These are phyloP conservation scores for Hortaea werneckii DNA, from an alignment of 2,329 filamentous ascomycete species.

Conservation along the genomic window DNA sequence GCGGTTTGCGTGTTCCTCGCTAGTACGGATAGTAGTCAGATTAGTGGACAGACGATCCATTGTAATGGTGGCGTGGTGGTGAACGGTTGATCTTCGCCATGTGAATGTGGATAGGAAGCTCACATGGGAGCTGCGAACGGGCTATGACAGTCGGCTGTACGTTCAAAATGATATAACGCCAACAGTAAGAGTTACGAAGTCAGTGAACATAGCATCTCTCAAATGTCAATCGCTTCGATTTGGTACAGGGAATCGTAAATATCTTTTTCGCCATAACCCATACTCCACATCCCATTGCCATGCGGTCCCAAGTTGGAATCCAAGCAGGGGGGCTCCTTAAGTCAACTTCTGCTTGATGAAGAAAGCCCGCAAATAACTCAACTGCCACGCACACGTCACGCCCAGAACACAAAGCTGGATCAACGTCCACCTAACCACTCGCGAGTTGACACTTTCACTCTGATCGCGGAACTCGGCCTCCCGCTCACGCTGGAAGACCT, in stretches of 20 bases:
- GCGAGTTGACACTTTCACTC: conserved; percentile 82
- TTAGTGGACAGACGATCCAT: conserved; percentile 64
- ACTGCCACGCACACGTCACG: conserved; percentile 89
- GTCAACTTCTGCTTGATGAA: conserved; percentile 99
- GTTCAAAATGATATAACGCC: too few species aligned
- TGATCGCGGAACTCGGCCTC: conserved; percentile 98
- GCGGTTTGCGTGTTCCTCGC: conserved; percentile 75
- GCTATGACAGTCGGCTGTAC: too few species aligned
- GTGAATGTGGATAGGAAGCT: too few species aligned
- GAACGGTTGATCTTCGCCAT: conserved; percentile 25
- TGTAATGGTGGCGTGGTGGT: conserved; percentile 51
- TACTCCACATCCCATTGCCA: too few species aligned
- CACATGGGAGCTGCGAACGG: too few species aligned
- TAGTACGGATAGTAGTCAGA: conserved; percentile 59
- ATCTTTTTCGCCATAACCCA: too few species aligned
- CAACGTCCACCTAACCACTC: conserved; percentile 87
- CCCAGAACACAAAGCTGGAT: conserved; percentile 79
- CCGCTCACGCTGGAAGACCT: conserved; percentile 96
- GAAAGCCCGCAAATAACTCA: conserved; percentile 89
- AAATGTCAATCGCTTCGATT: too few species aligned
- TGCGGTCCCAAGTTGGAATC: too few species aligned
- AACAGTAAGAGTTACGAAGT: too few species aligned
- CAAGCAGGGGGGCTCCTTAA: conserved; percentile 33
- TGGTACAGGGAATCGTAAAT: too few species aligned
- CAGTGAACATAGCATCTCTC: too few species aligned